phyloP scores from a whole-genome alignment of 164 flowering plant genomes.

The Nelumbo lutea region DNA sequence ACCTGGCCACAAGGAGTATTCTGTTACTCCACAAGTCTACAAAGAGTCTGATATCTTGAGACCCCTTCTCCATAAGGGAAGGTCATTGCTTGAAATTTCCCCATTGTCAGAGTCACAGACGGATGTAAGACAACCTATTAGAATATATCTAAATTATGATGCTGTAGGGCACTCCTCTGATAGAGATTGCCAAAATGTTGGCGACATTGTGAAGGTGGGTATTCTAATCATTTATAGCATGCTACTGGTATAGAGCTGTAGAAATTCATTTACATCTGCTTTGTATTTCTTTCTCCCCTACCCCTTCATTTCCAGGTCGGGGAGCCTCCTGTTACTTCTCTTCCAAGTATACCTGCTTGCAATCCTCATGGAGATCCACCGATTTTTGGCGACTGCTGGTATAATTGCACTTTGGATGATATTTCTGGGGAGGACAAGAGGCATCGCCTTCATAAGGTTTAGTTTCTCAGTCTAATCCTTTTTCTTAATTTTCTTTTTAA shows the following conservation, averaged over 20 bases:
- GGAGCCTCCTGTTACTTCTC: conserved; percentile 64
- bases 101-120: conserved; percentile 12
- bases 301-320: conserved; percentile 56
- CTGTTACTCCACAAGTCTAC: conserved; percentile 76
- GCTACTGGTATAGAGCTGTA: not conserved
- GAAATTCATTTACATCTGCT: conserved; percentile 8
- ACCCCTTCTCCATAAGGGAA: conserved; percentile 36
- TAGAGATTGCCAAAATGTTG: conserved; percentile 63
- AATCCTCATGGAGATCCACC: conserved; percentile 94
- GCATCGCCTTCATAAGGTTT: conserved; percentile 87
- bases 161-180: conserved; percentile 79
- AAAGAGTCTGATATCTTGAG: conserved; percentile 26
- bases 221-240: conserved; percentile 7
- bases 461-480: not conserved
- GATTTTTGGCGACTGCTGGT: conserved; percentile 93
- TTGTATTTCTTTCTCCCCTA: conserved; percentile 2
- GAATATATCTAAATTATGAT: conserved; percentile 77
- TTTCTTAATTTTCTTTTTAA: not conserved
- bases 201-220: conserved; percentile 84
- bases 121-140: conserved; percentile 52
- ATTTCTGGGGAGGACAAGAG: conserved; percentile 86
- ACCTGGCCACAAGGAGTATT: conserved; percentile 79
- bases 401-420: conserved; percentile 92
- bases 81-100: conserved; percentile 49
- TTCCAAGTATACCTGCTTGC: conserved; percentile 61